Base-by-base conservation (phyloP, 768 basidiomycete species). In the Cystofilobasidium ferigula region DNA sequence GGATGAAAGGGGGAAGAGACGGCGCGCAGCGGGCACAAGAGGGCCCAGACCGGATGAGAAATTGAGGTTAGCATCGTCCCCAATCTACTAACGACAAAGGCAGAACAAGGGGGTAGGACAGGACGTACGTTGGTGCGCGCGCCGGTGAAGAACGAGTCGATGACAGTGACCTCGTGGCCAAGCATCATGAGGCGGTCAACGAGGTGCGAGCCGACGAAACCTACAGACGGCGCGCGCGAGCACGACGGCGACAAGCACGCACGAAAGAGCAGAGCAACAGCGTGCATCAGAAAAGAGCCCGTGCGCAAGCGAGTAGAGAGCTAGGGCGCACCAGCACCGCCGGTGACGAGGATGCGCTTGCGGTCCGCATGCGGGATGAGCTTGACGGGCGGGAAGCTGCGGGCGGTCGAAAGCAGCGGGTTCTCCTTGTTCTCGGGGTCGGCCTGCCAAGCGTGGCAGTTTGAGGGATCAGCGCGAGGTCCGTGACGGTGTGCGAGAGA, bases 71-170 rank as follows among this genome's bases (percentile, higher is more conserved):
- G n/a, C 43, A 38, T 24, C 22, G 26, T 22, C 28, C 9, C 8
- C 28, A 8, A 6, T 24, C 45, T 13, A 9, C 20, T 9, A 48
- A 22, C 20, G 8, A 48, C 38, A 45, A 14, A 53, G 34, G n/a
- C 24, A 30, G 13, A 57, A 32, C 8, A 16, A 16, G 57, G 1
- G 0, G 36, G 35, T 20, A 20, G 20, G 9, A 24, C 36, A 28
- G n/a, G 48, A 70, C 86, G 85, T 69, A 97, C 88, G 60, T 92
- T 94, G n/a, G 91, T 94, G 77, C 92, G 92, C 63, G 88, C 88
- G 20, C 95, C 95, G 30, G 93, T 97, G 80, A 99, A 99, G 76
- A 99, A 99, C 79, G 97, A 97, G 80, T 98, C 94, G 64, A 95
- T 78, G 70, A 97, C 94, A 63, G 90, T 92, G 71, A 94, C 91